Base-by-base conservation (phyloP, 2,329 filamentous ascomycete species). In the Aspergillus sp. region DNA sequence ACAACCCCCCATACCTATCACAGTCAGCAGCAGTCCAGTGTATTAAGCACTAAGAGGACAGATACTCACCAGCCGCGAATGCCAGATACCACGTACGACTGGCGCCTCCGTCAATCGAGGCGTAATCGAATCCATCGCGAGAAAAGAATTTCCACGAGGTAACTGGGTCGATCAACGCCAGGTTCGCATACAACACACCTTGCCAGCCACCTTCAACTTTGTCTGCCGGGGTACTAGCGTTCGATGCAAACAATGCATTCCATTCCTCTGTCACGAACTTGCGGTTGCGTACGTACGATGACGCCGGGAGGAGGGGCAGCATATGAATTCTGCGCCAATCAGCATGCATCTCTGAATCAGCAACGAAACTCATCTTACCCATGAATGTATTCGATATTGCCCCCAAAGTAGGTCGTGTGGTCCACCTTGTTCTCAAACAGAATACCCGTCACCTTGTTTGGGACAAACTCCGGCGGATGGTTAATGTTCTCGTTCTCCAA, bases 351-450 rank as follows among this genome's bases (percentile, higher is more conserved):
- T 4, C 81, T 10, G 72, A 41, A 59, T 54, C 45, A 58, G 65
- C 67, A 41, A 58, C 53, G 22, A 30, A 30, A 12, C 33, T 20
- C 7, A 23, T 7, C 62, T 46, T 60, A 73, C 71, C 78, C 81
- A 63, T 83, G 75, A 51, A 94, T 79, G 58, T 82, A 88, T 67
- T 91, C 85, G 10, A 81, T 77, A 49, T 84, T 81, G 44, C 73
- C 66, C 41, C 88, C 88, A 60, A 96, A 96, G 70, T 89, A 96
- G 1, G 91, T 96, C 3, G 86, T 85, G 68, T 96, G 89, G 65
- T 97, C 88, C 46, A 90, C 79, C 71, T 97, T 97, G 74, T 96
- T 96, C 70, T 97, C 91, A 60, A 96, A 97, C 7, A 95, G 65
- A 54, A 83, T 82, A 13, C 80, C 80, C 1, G 77, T 74, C 5